phyloP scores from a whole-genome alignment of 2,329 filamentous ascomycete species.

The Camptophora hylomeconis region DNA sequence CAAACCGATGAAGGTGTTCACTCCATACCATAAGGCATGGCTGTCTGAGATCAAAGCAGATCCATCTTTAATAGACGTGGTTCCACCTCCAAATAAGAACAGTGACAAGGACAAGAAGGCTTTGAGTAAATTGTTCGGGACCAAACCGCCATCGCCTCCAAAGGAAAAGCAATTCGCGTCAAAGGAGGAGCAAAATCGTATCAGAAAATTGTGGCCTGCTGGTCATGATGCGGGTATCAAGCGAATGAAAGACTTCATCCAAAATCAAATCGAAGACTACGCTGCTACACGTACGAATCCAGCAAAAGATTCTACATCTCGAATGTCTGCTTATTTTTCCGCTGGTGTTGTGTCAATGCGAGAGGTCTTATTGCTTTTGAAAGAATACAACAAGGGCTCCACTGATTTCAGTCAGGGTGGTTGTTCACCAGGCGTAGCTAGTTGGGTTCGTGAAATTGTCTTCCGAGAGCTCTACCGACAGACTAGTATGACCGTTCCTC shows the following conservation, averaged over 20 bases:
- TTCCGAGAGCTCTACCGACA: conserved; percentile 40
- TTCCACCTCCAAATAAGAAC: conserved; percentile 26
- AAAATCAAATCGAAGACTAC: conserved; percentile 22
- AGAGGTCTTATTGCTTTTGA: conserved; percentile 29
- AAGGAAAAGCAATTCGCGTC: conserved; percentile 22
- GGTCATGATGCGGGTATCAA: conserved; percentile 22
- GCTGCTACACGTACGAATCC: conserved; percentile 21
- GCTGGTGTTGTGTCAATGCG: conserved; percentile 30
- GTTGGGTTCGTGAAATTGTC: conserved; percentile 39
- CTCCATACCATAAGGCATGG: conserved; percentile 37
- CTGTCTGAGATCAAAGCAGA: conserved; percentile 29
- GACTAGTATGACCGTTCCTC: conserved; percentile 32
- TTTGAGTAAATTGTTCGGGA: conserved; percentile 20
- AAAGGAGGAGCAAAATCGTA: conserved; percentile 20
- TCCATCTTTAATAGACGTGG: conserved; percentile 30
- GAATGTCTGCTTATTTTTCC: conserved; percentile 24
- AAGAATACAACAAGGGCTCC: conserved; percentile 28
- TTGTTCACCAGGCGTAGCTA: conserved; percentile 24
- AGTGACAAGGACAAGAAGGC: conserved; percentile 25
- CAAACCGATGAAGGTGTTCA: conserved; percentile 39
- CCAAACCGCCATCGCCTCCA: conserved; percentile 19
- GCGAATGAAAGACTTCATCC: conserved; percentile 21
- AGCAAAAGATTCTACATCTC: conserved; percentile 23
- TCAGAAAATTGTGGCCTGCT: conserved; percentile 25
- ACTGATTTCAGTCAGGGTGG: conserved; percentile 31